Percentiles rank a stretch among this genome's conserved stretches.
These are phyloP conservation scores for Mollisia scopiformis DNA, from an alignment of 2,329 filamentous ascomycete species.

Conservation along the genomic window DNA sequence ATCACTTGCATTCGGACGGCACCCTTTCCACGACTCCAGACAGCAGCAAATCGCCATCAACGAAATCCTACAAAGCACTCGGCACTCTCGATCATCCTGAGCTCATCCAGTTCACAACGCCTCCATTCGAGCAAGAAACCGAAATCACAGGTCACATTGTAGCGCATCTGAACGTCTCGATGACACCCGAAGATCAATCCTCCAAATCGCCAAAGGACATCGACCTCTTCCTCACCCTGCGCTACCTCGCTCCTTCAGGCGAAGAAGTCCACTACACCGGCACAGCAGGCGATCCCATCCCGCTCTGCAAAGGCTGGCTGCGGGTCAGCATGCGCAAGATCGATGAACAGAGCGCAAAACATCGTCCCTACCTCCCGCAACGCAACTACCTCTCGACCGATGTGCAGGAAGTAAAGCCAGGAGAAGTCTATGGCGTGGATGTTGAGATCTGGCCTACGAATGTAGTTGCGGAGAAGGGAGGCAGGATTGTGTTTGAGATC, in stretches of 20 bases:
- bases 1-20: constrained; percentile 47
- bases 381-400: constrained; percentile 62
- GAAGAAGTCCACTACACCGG: constrained; percentile 67
- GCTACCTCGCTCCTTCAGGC: constrained; percentile 56
- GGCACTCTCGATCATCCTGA: constrained; percentile 58
- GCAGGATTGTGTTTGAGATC: constrained; percentile 58
- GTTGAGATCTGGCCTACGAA: constrained; percentile 69
- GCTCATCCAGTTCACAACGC: constrained; percentile 58
- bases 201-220: constrained; percentile 48
- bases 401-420: constrained; percentile 54
- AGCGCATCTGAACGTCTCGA: constrained; percentile 65
- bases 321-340: constrained; percentile 59
- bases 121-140: constrained; percentile 61
- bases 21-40: constrained; percentile 12
- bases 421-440: constrained; percentile 61
- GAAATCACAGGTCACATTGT: constrained; percentile 72
- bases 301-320: constrained; percentile 67
- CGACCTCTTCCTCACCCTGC: constrained; percentile 65
- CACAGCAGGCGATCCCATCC: constrained; percentile 65
- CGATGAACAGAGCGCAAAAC: constrained; percentile 51
- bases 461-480: constrained; percentile 56
- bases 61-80: constrained; percentile 42
- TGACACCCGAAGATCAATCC: constrained; percentile 52
- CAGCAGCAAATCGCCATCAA: constrained; percentile 32
- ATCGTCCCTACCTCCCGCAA: constrained; percentile 57